Percentiles rank a stretch among this genome's conserved stretches.
Evolutionary conservation across 2,329 filamentous ascomycete genomes (phyloP).

Genomic region (Alternaria gansuensis): DNA sequence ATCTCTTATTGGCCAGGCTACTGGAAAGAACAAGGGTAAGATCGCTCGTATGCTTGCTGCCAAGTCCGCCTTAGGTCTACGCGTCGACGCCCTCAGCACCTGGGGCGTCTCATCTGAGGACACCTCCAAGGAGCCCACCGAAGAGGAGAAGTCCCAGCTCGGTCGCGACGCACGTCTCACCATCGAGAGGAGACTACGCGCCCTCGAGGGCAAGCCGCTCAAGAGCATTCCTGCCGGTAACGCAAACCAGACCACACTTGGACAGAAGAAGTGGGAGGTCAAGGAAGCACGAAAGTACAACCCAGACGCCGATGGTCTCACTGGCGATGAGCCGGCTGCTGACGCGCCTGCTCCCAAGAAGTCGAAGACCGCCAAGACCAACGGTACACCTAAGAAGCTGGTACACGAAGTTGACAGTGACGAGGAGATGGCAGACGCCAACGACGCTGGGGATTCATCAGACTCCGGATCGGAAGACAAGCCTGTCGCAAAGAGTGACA

Average conservation of each 20-base stretch:
- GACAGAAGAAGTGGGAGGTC: conserved; percentile 79
- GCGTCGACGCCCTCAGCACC: conserved; percentile 87
- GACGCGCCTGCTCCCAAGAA: conserved; percentile 49
- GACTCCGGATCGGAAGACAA: conserved; percentile 49
- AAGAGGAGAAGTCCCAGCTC: conserved; percentile 86
- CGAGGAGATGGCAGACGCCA: conserved; percentile 53
- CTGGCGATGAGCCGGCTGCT: conserved; percentile 69
- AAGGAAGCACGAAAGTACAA: conserved; percentile 97
- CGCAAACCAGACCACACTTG: conserved; percentile 52
- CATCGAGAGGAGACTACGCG: conserved; percentile 78
- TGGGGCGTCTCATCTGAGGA: conserved; percentile 70
- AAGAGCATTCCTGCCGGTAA: conserved; percentile 72
- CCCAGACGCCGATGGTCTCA: conserved; percentile 86
- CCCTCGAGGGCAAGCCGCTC: conserved; percentile 89
- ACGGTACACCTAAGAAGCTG: conserved; percentile 55
- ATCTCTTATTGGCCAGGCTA: conserved; percentile 88
- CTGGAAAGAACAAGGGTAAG: conserved; percentile 99
- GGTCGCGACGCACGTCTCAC: conserved; percentile 76
- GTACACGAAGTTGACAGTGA: conserved; percentile 60
- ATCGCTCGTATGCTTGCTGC: conserved; percentile 95
- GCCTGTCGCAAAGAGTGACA: conserved; percentile 47
- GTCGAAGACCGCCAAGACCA: conserved; percentile 57
- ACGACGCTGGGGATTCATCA: conserved; percentile 49
- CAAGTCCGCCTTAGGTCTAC: conserved; percentile 90
- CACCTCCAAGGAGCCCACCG: conserved; percentile 67